Evolutionary conservation across 2,329 filamentous ascomycete species (phyloP), one percentile per base, ranked within the genome.

Genomic region (Venturia asperata): DNA sequence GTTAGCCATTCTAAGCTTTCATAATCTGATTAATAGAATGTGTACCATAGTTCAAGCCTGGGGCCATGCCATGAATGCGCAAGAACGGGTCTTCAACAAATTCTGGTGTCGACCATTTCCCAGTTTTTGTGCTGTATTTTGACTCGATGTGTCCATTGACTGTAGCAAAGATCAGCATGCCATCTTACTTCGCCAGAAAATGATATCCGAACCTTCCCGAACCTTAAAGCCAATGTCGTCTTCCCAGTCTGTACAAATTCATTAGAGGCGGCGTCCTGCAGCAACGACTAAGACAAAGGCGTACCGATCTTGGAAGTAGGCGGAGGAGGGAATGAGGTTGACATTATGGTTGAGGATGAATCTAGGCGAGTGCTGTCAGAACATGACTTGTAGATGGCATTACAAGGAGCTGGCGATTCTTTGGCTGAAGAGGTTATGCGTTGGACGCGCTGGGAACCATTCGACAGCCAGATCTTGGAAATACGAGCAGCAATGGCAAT

Each of bases 141-240:
- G 88, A 92, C 79, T 96, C 91, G 75, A 97, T 87, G 79, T 97
- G 93, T 71, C 93, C 93, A 73, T 96, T 96, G 73, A 97, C 92
- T 91, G 30, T 49, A 43, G 15, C 43, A 17, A 24, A 0, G 11
- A 3, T 63, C 43, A 47, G 34, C 13, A 37, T 39, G 17, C 17
- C 42, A 19, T 49, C 37, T 17, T n/a, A 17, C 13, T 47, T 19
- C 5, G 17, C 24, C 15, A 27, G 5, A 52, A 4, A 37, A 11
- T 10, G 1, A 19, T 61, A 27, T 21, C 61, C 63, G 34, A 15
- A 61, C 65, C 65, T 66, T 66, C 65, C 41, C 66, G 65, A 45
- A 67, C 56, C 41, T 61, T 43, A 39, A 67, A 67, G n/a, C 66
- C 65, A 60, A 67, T 58, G 34, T 67, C 52, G 9, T 27, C 52